Base-by-base conservation (phyloP, 352 stramenopile genomes). In the Phytophthora podocarpi region DNA sequence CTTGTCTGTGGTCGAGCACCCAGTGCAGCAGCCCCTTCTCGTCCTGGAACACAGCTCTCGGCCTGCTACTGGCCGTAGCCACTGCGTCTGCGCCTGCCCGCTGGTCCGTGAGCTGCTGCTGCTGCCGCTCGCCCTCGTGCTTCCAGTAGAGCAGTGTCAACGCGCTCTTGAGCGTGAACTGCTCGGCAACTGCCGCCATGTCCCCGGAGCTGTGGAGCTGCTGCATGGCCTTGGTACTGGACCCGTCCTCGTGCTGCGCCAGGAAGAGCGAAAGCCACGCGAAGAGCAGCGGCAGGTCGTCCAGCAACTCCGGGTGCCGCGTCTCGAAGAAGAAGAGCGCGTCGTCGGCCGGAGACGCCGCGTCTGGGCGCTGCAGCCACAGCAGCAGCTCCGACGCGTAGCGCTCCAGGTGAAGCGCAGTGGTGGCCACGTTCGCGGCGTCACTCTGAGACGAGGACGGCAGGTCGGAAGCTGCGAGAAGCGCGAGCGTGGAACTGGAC, bases 301-400 rank as follows among this genome's bases (percentile, higher is more conserved):
- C 70, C 34, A 90, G 61, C n/a, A 85, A 48, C 46, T 89, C 78
- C 3, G 82, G 82, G 45, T 80, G 77, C 12, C 67, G 74, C 31
- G 74, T 78, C 55, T 90, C 74, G 34, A 90, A 78, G 62, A 85
- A 91, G 43, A 80, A 84, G 42, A 91, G 60, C 24, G 82, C 76
- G 51, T 91, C 80, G 31, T 91, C 82, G 1, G 72, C 68, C 2
- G 63, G 70, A 15, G 40, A 41, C 16, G 65, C 53, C 34, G 61
- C 49, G 31, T 74, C 64, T 11, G 76, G 64, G 26, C 53, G 57
- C 18, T 76, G 72, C 46, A 90, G 65, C 72, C 72, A 89, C 47
- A 79, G 64, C 16, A 82, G 41, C 9, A 90, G 66, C 62, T 89
- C 81, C 3, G 72, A 70, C 16, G 77, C 61, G 39, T 75, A 78